Evolutionary conservation across 2,329 filamentous ascomycete genomes (phyloP).

Genomic region (Ceratocystis destructans): DNA sequence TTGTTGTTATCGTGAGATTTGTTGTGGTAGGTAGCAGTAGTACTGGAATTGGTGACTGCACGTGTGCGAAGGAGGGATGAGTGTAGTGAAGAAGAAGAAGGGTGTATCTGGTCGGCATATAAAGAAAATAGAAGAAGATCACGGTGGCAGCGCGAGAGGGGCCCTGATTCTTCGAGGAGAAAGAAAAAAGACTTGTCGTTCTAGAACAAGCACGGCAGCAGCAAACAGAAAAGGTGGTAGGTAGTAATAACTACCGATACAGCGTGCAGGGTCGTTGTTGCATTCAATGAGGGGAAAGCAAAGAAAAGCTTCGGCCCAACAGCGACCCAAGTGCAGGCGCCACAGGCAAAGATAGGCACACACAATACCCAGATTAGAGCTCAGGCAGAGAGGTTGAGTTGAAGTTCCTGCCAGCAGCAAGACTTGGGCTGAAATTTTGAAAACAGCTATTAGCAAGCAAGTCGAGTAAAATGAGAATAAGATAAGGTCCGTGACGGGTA

Average conservation of each 20-base stretch:
- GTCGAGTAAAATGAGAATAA: too few species aligned
- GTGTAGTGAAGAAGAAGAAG: background rate
- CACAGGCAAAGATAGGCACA: background rate
- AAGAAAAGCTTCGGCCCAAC: conserved; percentile 3
- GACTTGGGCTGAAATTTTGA: conserved; percentile 6
- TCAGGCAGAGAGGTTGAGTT: background rate
- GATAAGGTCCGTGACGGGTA: background rate
- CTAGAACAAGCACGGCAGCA: background rate
- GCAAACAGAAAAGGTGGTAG: background rate
- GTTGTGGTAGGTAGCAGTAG: background rate
- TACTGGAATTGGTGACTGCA: background rate
- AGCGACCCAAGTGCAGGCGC: background rate
- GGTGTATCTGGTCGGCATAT: background rate
- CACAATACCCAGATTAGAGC: background rate
- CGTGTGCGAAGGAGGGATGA: background rate
- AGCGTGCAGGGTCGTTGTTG: background rate
- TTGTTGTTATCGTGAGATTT: conserved; percentile 6
- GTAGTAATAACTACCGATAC: conserved; percentile 3
- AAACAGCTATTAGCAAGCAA: background rate
- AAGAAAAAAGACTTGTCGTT: conserved; percentile 2
- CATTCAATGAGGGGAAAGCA: conserved; percentile 7
- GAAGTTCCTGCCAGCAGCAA: background rate
- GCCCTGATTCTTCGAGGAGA: background rate
- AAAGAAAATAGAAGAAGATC: background rate
- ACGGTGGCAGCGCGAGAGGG: background rate